Base-by-base conservation (phyloP, 2,329 filamentous ascomycete genomes). In the Pleurostoma richardsiae region DNA sequence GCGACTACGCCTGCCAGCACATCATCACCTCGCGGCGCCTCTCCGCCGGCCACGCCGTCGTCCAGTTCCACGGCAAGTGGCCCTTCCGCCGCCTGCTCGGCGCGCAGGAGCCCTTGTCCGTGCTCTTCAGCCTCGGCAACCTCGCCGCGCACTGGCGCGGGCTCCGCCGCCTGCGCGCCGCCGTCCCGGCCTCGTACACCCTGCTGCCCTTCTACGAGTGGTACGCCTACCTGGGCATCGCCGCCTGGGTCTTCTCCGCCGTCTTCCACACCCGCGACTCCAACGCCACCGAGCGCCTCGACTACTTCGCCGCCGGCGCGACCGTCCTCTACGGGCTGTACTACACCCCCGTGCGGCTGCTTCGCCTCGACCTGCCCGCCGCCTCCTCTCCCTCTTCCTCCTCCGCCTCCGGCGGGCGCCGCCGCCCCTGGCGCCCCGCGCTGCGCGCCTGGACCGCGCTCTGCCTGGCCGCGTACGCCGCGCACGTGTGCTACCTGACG, bases 21-120 rank as follows among this genome's bases (percentile, higher is more conserved):
- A 86, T 96, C 64, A 77, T 95, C 50, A 97, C 94, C 47, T 69
- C 80, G 56, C 70, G 71, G 49, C 89, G 92, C 53, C 69, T 90
- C 54, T 72, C 79, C 29, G 73, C 79, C 52, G 78, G 82, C 50
- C 79, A 82, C 30, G 79, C 83, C 8, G 68, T 96, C 43, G 85
- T 92, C 47, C 94, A 99, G 70, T 99, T 91, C 74, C 90, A 99
- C 72, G 94, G 94, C 30, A 99, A 99, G 79, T 99, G 94, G 94
- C 94, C 94, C 38, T 99, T 99, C 71, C 76, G 85, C 66, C 88
- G 94, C 55, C 79, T 96, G 60, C 69, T 95, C 45, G 94, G 94
- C 65, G 86, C 96, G 73, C 94, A 99, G 71, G 94, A 99, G 71
- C 90, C 92, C 49, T 90, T 91, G 65, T 90, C 85, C 43, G 92